phyloP scores from a whole-genome alignment of 345 rosid genomes.

The Mallotus nudiflorus region DNA sequence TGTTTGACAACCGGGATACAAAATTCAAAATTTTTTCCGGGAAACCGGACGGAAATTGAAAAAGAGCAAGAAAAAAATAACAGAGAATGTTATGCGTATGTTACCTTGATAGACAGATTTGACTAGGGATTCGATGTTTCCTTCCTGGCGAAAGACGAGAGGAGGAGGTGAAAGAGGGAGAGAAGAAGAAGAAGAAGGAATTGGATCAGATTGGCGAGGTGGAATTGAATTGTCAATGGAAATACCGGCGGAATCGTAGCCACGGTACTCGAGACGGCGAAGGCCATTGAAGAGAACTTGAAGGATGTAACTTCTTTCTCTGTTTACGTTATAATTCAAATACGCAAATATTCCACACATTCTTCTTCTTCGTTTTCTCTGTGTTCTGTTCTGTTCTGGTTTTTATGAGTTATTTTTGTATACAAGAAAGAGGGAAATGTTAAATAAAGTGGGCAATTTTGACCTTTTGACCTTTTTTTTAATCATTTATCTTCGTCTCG shows the following conservation, averaged over 20 bases:
- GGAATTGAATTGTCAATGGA: constrained; percentile 54
- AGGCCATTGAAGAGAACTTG: constrained; percentile 93
- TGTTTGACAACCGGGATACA: too few species aligned
- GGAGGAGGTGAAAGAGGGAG: constrained; percentile 31
- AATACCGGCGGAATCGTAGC: constrained; percentile 94
- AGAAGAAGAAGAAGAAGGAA: constrained; percentile 9
- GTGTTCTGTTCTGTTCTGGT: neutral
- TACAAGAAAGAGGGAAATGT: neutral
- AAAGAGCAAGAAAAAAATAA: neutral
- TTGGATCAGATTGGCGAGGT: constrained; percentile 20
- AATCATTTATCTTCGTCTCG: too few species aligned
- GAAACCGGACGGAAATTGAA: too few species aligned
- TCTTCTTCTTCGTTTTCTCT: neutral
- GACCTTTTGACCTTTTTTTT: constrained; percentile 13
- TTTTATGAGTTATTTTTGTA: neutral
- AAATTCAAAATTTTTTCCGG: too few species aligned
- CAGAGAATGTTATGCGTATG: too few species aligned
- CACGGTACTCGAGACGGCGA: constrained; percentile 93
- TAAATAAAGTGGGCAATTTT: constrained; percentile 14
- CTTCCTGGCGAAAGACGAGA: constrained; percentile 85
- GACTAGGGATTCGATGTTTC: constrained; percentile 96
- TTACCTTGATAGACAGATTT: constrained; percentile 82
- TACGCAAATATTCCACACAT: constrained; percentile 99
- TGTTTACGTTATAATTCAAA: constrained; percentile 65
- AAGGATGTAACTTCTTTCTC: constrained; percentile 79